Conservation (phyloP, 2,329 filamentous ascomycete species). For the Pseudocercospora vitis region DNA sequence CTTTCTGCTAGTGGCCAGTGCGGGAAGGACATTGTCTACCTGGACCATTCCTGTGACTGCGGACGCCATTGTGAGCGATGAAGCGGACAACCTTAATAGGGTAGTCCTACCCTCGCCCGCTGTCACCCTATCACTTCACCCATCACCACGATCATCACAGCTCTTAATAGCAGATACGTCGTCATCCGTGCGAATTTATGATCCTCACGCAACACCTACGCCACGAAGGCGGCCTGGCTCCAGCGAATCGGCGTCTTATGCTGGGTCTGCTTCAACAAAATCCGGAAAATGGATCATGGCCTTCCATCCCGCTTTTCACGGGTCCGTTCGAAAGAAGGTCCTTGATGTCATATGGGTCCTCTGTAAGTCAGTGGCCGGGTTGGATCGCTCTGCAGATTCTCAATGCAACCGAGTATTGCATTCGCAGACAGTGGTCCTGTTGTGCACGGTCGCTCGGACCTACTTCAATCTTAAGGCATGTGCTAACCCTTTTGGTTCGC, state of each 20-base stretch:
- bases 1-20: constrained; percentile 22
- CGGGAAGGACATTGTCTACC: constrained; percentile 24
- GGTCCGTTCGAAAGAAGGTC: constrained; percentile 53
- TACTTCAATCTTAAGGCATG: no score
- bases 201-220: constrained; percentile 46
- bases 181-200: constrained; percentile 60
- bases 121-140: constrained; percentile 29
- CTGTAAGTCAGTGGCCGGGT: no score
- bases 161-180: constrained; percentile 56
- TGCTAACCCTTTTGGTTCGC: no score
- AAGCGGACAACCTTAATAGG: constrained; percentile 15
- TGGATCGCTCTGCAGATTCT: no score
- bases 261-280: constrained; percentile 7
- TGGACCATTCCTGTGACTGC: constrained; percentile 29
- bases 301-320: constrained; percentile 32
- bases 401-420: no score
- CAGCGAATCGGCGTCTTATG: constrained; percentile 20
- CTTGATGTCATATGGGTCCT: constrained; percentile 51
- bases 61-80: constrained; percentile 22
- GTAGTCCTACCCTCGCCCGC: constrained; percentile 22
- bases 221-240: constrained; percentile 28
- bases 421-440: no score
- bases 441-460: no score
- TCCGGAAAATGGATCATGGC: constrained; percentile 34
- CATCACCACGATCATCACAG: constrained; percentile 32